These are phyloP conservation scores for Claviceps sp. DNA, from an alignment of 2,329 filamentous ascomycete species.

Conservation along the genomic window DNA sequence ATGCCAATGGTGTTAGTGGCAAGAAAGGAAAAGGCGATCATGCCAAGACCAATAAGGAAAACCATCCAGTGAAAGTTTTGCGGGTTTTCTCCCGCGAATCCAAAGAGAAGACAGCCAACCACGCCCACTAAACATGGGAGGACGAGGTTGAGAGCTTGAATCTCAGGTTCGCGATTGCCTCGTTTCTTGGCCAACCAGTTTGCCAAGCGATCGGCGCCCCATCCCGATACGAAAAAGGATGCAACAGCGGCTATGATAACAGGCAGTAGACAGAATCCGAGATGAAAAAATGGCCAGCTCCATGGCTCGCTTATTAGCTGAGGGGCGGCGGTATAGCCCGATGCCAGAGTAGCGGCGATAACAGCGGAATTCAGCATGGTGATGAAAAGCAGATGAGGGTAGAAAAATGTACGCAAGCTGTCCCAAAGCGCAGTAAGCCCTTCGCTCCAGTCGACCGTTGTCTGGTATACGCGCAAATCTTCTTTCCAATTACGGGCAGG, in stretches of 20 bases:
- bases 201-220: neutral
- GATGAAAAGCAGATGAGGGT: conserved; percentile 2
- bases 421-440: neutral
- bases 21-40: conserved; percentile 3
- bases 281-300: conserved; percentile 1
- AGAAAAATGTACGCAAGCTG: conserved; percentile 2
- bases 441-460: neutral
- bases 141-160: conserved; percentile 1
- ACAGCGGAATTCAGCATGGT: conserved; percentile 3
- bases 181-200: conserved; percentile 3
- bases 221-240: neutral
- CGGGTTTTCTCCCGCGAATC: neutral
- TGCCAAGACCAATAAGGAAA: neutral
- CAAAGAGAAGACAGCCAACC: conserved; percentile 1
- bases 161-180: neutral
- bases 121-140: neutral
- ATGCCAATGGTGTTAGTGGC: conserved; percentile 4
- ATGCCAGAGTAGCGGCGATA: neutral
- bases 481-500: neutral
- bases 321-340: conserved; percentile 1
- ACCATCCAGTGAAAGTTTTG: neutral
- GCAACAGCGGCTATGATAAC: neutral
- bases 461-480: neutral
- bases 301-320: neutral
- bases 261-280: conserved; percentile 3